phyloP scores from a whole-genome alignment of 1,139 yeast species.

The Kodamaea ohmeri region DNA sequence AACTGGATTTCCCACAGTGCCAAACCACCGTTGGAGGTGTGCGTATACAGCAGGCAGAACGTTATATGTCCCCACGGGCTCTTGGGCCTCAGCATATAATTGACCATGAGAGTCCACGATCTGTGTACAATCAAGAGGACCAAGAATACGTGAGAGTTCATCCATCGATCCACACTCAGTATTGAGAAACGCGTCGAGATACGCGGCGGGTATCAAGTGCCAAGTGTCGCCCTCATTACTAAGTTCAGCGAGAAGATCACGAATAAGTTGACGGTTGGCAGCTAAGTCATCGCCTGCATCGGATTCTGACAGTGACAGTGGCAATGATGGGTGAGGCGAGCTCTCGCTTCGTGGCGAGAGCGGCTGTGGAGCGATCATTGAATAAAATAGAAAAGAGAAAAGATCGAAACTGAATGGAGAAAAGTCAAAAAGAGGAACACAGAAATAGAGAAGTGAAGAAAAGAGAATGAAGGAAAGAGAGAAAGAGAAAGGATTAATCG shows the following conservation, averaged over 20 bases:
- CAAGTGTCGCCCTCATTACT: slow-evolving; percentile 37
- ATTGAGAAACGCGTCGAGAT: slow-evolving; percentile 27
- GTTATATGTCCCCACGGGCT: slow-evolving; percentile 27
- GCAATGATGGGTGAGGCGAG: not conserved
- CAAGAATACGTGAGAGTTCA: slow-evolving; percentile 27
- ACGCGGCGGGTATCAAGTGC: slow-evolving; percentile 35
- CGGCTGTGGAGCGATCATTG: not conserved
- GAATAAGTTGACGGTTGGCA: slow-evolving; percentile 24
- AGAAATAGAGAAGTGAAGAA: not conserved
- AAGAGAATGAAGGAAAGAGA: not conserved
- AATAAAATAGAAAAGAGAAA: not conserved
- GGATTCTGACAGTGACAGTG: not conserved
- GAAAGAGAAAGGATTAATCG: not conserved
- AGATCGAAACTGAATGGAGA: no score
- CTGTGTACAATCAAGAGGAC: slow-evolving; percentile 32
- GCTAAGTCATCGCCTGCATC: not conserved
- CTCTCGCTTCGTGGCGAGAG: not conserved
- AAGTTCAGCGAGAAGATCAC: slow-evolving; percentile 20
- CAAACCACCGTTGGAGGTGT: slow-evolving; percentile 53
- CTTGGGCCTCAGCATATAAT: slow-evolving; percentile 30
- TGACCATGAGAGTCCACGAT: slow-evolving; percentile 34
- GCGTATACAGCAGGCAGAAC: slow-evolving; percentile 44
- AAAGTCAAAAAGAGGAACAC: no score
- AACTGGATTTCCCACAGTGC: slow-evolving; percentile 45
- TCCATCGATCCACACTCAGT: slow-evolving; percentile 24